Percentiles rank a stretch among this genome's conserved stretches.
Conservation (phyloP, 352 stramenopile species). For the Globisporangium sylvaticum region DNA sequence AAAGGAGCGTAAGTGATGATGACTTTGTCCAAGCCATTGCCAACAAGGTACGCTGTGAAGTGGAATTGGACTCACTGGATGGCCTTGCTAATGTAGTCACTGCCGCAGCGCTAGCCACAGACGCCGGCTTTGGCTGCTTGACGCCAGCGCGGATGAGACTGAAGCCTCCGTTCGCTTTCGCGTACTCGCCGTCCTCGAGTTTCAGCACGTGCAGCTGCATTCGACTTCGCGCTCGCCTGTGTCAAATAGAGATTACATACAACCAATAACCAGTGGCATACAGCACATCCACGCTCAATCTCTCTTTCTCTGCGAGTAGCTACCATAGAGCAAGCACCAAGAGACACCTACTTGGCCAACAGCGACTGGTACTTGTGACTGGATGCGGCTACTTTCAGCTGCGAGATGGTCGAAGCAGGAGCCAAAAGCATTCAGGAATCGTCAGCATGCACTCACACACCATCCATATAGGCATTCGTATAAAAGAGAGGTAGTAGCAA, state of each 20-base stretch:
- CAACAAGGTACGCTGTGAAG: background rate
- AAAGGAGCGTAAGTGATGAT: background rate
- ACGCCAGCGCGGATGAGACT: conserved; percentile 59
- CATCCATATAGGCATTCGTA: background rate
- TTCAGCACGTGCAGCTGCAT: conserved; percentile 53
- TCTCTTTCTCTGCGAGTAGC: background rate
- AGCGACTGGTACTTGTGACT: conserved; percentile 8
- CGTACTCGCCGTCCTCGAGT: conserved; percentile 67
- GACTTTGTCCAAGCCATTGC: no score
- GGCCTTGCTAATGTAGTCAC: background rate
- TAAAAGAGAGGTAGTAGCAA: background rate
- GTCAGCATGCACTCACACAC: background rate
- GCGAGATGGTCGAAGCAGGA: background rate
- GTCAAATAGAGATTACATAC: background rate
- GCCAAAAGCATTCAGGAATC: background rate
- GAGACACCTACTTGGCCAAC: conserved; percentile 6
- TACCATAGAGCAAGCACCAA: background rate
- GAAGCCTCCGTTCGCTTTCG: conserved; percentile 70
- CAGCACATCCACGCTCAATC: background rate
- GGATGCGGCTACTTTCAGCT: conserved; percentile 13
- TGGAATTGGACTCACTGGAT: conserved; percentile 3
- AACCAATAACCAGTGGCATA: background rate
- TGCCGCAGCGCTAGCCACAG: background rate
- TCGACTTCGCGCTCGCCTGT: conserved; percentile 29
- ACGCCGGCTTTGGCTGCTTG: conserved; percentile 24